A percentile compares a stretch with the other conserved stretches of the same genome.
Conservation (phyloP, 2,329 filamentous ascomycete species). For the Fusarium cyanostomum region DNA sequence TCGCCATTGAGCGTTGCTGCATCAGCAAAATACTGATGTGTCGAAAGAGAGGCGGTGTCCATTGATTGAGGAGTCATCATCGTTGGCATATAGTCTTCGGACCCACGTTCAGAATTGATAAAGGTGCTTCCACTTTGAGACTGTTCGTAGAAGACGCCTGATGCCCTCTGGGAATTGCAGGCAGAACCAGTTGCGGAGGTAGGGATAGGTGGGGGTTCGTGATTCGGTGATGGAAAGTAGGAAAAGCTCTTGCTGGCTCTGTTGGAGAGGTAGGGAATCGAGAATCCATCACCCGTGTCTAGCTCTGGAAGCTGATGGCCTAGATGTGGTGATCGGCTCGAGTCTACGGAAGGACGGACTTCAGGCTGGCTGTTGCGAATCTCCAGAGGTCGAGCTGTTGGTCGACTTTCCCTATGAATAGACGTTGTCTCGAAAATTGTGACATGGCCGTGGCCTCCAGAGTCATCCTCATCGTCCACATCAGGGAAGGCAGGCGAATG, state of each 20-base stretch:
- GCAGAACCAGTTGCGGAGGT: slow-evolving; percentile 48
- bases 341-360: slow-evolving; percentile 39
- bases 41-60: slow-evolving; percentile 57
- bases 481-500: slow-evolving; percentile 45
- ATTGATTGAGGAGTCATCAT: slow-evolving; percentile 57
- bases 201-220: slow-evolving; percentile 62
- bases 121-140: slow-evolving; percentile 53
- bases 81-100: slow-evolving; percentile 56
- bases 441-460: slow-evolving; percentile 45
- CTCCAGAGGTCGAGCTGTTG: slow-evolving; percentile 33
- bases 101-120: slow-evolving; percentile 56
- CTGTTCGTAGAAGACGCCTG: slow-evolving; percentile 52
- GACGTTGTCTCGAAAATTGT: slow-evolving; percentile 47
- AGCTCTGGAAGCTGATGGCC: slow-evolving; percentile 59
- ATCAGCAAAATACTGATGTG: slow-evolving; percentile 49
- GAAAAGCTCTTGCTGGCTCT: slow-evolving; percentile 43
- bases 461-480: slow-evolving; percentile 39
- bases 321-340: slow-evolving; percentile 42
- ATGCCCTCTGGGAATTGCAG: slow-evolving; percentile 55
- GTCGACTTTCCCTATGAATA: slow-evolving; percentile 39
- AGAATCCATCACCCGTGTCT: slow-evolving; percentile 62
- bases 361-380: slow-evolving; percentile 35
- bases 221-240: slow-evolving; percentile 55
- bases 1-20: slow-evolving; percentile 52
- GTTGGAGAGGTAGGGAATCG: slow-evolving; percentile 57